Conservation (phyloP, 768 basidiomycete genomes). For the Agaricus subrufescens region DNA sequence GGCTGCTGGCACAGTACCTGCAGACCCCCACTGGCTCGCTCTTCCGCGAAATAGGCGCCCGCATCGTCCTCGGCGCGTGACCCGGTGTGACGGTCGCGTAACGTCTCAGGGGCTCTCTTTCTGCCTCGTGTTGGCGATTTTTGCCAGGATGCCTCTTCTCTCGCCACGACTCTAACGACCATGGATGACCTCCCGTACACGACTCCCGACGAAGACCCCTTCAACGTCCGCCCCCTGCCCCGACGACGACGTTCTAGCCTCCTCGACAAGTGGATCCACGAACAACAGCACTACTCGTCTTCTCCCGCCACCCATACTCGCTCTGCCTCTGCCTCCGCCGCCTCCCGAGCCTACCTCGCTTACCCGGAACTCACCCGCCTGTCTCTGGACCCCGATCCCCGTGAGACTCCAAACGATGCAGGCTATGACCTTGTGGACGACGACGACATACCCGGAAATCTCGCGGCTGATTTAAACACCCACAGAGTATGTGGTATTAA, state of each 20-base stretch:
- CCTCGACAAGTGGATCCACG: conserved; percentile 50
- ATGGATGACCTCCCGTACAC: conserved; percentile 45
- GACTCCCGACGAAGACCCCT: conserved; percentile 48
- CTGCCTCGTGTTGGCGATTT: conserved; percentile 29
- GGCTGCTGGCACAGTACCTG: conserved; percentile 56
- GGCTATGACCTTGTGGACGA: conserved; percentile 46
- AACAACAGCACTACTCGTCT: conserved; percentile 30
- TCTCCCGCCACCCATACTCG: background rate
- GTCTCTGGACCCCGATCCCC: conserved; percentile 15
- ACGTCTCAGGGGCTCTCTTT: conserved; percentile 11
- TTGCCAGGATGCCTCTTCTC: conserved; percentile 12
- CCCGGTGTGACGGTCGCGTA: background rate
- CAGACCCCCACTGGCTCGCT: conserved; percentile 65
- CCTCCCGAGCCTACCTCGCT: conserved; percentile 32
- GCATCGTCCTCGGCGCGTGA: conserved; percentile 4
- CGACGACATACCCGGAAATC: conserved; percentile 39
- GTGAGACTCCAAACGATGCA: conserved; percentile 38
- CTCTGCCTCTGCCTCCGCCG: conserved; percentile 19
- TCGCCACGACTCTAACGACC: background rate
- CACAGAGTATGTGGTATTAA: background rate
- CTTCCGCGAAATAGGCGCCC: conserved; percentile 52
- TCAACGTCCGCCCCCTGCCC: conserved; percentile 34
- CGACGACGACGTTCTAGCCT: conserved; percentile 43
- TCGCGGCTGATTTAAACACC: conserved; percentile 1
- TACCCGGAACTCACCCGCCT: conserved; percentile 33